A percentile compares a stretch with the other conserved stretches of the same genome.
phyloP scores from a whole-genome alignment of 2,329 filamentous ascomycete genomes.

The Penicillium sp. region DNA sequence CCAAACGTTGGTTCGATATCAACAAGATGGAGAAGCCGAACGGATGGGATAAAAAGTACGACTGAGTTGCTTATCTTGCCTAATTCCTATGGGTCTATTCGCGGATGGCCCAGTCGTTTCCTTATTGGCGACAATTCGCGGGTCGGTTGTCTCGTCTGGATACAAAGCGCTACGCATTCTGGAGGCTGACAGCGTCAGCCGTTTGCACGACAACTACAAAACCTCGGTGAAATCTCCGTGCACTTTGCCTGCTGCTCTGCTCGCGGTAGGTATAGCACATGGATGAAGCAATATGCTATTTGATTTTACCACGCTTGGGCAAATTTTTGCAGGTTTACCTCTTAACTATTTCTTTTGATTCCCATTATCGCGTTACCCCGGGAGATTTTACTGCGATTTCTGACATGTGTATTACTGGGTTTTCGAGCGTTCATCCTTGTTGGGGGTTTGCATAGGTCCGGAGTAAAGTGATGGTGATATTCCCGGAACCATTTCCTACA shows the following conservation, averaged over 20 bases:
- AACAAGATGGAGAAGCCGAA: conserved; percentile 78
- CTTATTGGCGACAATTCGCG: conserved; percentile 23
- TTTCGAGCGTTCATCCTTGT: conserved; percentile 15
- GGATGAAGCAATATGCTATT: not conserved
- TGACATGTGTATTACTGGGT: conserved; percentile 19
- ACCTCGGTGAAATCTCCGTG: conserved; percentile 4
- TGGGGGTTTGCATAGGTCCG: conserved; percentile 14
- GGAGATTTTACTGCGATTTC: conserved; percentile 5
- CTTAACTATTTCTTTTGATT: conserved; percentile 1
- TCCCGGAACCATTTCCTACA: conserved; percentile 12
- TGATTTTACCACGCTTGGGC: not conserved
- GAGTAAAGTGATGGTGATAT: conserved; percentile 18
- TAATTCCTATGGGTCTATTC: conserved; percentile 19
- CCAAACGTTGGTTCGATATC: conserved; percentile 78
- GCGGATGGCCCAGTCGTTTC: conserved; percentile 19
- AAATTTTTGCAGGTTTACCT: not conserved
- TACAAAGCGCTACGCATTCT: conserved; percentile 3
- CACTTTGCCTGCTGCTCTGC: not conserved
- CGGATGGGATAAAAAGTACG: conserved; percentile 72
- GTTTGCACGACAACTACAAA: conserved; percentile 4
- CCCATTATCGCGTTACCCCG: not conserved
- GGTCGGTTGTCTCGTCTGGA: conserved; percentile 14
- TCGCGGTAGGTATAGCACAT: not conserved
- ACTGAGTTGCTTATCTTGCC: conserved; percentile 31
- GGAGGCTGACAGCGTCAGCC: conserved; percentile 8